Evolutionary conservation across 192 early-diverging fungal genomes (phyloP).

Genomic region (Umbelopsis ramanniana): DNA sequence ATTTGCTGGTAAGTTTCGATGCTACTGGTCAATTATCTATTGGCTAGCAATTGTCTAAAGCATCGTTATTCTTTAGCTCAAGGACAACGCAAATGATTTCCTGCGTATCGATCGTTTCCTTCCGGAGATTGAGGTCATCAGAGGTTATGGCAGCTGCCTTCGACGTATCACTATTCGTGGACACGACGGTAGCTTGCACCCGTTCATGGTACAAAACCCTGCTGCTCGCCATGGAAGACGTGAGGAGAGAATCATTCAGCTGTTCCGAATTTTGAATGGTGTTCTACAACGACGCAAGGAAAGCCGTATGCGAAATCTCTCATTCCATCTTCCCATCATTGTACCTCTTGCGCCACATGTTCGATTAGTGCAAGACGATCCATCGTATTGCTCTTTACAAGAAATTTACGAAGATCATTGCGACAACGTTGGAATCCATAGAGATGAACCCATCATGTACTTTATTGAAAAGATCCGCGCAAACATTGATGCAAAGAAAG

Average conservation of each 20-base stretch:
- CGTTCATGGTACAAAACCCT: slow-evolving; percentile 96
- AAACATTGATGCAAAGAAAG: slow-evolving; percentile 58
- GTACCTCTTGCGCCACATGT: slow-evolving; percentile 92
- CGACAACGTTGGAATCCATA: slow-evolving; percentile 68
- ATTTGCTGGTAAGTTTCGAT: slow-evolving; percentile 67
- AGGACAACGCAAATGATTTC: slow-evolving; percentile 88
- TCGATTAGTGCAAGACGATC: slow-evolving; percentile 92
- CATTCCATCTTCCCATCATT: slow-evolving; percentile 88
- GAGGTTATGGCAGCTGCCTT: slow-evolving; percentile 74
- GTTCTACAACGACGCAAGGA: slow-evolving; percentile 84
- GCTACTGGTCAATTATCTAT: no score
- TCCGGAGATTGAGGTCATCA: slow-evolving; percentile 86
- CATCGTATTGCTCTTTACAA: slow-evolving; percentile 86
- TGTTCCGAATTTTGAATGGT: slow-evolving; percentile 91
- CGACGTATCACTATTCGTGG: slow-evolving; percentile 88
- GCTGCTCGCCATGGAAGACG: slow-evolving; percentile 84
- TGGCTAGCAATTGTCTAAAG: background rate
- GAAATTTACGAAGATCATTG: slow-evolving; percentile 95
- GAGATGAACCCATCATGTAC: slow-evolving; percentile 87
- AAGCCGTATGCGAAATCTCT: slow-evolving; percentile 76
- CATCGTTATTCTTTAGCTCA: slow-evolving; percentile 29
- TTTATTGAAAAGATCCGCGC: slow-evolving; percentile 77
- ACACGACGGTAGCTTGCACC: slow-evolving; percentile 86
- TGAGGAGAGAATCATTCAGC: slow-evolving; percentile 95
- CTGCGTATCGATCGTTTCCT: slow-evolving; percentile 94